Percentiles rank a stretch among this genome's conserved stretches.
Evolutionary conservation across 345 rosid species (phyloP).

Genomic region (Corchorus capsularis): DNA sequence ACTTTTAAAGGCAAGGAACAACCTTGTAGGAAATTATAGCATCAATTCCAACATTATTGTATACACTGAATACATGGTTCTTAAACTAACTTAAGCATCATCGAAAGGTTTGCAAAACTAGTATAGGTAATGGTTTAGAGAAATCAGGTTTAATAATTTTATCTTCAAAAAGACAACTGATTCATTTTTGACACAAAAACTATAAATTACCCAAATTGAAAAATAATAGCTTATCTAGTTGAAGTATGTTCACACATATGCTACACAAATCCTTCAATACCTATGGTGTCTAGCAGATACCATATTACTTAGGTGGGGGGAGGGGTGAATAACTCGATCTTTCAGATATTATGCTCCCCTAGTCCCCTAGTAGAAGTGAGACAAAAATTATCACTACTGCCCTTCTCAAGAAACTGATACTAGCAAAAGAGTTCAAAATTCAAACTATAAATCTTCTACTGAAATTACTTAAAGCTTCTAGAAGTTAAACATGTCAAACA

Average conservation of each 20-base stretch:
- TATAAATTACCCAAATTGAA: neutral
- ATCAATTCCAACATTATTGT: neutral
- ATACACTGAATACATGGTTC: neutral
- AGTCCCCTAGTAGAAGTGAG: neutral
- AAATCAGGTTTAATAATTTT: neutral
- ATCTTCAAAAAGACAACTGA: neutral
- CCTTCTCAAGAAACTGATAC: neutral
- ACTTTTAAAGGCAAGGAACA: neutral
- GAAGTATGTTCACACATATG: neutral
- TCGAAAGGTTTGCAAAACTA: neutral
- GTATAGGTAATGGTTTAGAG: neutral
- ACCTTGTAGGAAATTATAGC: neutral
- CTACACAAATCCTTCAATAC: neutral
- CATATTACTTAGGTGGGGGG: neutral
- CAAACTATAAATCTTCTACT: neutral
- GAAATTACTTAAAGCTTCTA: neutral
- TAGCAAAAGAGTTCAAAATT: neutral
- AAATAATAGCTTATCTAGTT: neutral
- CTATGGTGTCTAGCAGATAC: neutral
- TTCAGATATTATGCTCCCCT: neutral
- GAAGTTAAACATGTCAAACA: slow-evolving; percentile 1
- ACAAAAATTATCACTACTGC: neutral
- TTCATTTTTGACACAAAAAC: neutral
- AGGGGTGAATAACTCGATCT: neutral
- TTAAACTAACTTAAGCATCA: neutral